A percentile compares a stretch with the other conserved stretches of the same genome.
Conservation (phyloP, 306 rosid genomes). For the Morella rubra region DNA sequence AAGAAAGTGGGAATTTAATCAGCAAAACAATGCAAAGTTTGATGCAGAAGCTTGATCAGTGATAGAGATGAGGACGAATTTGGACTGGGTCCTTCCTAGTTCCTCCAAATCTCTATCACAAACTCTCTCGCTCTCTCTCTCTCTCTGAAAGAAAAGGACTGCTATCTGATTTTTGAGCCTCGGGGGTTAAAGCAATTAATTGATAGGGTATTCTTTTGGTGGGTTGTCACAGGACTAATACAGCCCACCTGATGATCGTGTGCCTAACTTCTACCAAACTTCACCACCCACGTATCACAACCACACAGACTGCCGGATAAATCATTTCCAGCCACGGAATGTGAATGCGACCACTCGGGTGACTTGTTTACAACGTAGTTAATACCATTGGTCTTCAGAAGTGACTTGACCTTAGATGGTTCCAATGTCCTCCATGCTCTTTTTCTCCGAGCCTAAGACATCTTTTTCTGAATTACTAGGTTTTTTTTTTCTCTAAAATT, state of each 20-base stretch:
- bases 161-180: too few relatives aligned
- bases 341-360: conserved; percentile 28
- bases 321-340: conserved; percentile 20
- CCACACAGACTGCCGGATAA: conserved; percentile 25
- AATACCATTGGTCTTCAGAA: background rate
- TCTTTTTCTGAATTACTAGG: too few relatives aligned
- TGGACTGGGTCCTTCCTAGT: conserved; percentile 25
- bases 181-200: too few relatives aligned
- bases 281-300: conserved; percentile 24
- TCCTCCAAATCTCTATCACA: background rate
- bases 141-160: too few relatives aligned
- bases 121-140: too few relatives aligned
- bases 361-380: conserved; percentile 2
- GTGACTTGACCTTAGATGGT: conserved; percentile 24
- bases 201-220: too few relatives aligned
- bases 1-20: background rate
- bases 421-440: conserved; percentile 31
- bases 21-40: background rate
- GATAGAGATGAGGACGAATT: conserved; percentile 5
- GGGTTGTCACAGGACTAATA: too few relatives aligned
- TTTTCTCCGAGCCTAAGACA: background rate
- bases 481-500: too few relatives aligned
- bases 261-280: conserved; percentile 76
- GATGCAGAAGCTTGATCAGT: background rate
- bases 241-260: conserved; percentile 20